Base-by-base conservation (phyloP, 2,329 filamentous ascomycete genomes). In the Colletotrichum agaves region DNA sequence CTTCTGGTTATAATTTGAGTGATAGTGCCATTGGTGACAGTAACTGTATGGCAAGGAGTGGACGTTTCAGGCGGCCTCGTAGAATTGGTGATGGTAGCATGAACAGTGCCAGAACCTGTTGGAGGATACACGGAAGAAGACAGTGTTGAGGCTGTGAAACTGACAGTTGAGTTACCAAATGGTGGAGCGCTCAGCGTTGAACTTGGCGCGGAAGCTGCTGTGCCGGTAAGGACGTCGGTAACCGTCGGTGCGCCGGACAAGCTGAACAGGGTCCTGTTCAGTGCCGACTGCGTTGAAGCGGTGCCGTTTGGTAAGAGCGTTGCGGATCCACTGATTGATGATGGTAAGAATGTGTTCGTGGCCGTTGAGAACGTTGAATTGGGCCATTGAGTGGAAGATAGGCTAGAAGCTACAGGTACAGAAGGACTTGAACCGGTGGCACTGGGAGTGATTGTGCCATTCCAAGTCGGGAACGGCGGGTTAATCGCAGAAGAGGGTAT, bases 1-100 rank as follows among this genome's bases (percentile, higher is more conserved):
- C 65, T 68, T 31, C 3, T 56, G 13, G 67, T 71, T 31, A 71
- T 60, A 3, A 67, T 21, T 23, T 67, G 62, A 4, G 69, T 69
- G 6, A 67, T 37, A 3, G 59, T 71, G 1, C 67, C 63, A 17
- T 63, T 67, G 8, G 69, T 70, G 13, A 67, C n/a, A 4, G 69
- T 71, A 31, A 71, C 35, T 3, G 63, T 71, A 13, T 60, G 23
- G 8, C 69, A 71, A 2, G 69, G 59, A 4, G 49, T 21, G 3
- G 53, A 55, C 15, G 31, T 49, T 1, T 35, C 35, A 12, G 44
- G 0, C 3, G 35, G 5, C 12, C 62, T 10, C 1, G 52, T 63
- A 1, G 63, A 55, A 21, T 68, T 68, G 12, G 53, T 50, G 2
- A 8, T 31, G 2, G 53, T 39, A 21, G 33, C 10, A 5, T 15